Evolutionary conservation across 192 early-diverging fungal species (phyloP), one percentile per base, ranked within the genome.

Genomic region (Coemansia furcata): DNA sequence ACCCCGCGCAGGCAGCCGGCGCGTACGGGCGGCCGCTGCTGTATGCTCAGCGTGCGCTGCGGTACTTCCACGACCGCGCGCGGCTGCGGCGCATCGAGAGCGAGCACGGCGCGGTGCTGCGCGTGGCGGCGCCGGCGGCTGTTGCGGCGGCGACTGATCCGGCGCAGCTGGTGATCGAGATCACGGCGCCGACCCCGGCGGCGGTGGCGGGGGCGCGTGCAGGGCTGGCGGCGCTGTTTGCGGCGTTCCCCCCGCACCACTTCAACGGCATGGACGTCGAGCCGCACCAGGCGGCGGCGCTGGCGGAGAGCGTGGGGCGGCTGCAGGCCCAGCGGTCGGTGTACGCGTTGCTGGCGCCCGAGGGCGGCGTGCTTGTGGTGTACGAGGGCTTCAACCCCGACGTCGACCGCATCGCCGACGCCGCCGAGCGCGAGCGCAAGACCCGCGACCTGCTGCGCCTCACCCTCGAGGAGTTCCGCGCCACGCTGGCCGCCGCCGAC

Each of bases 81-180:
- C 86, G 86, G 60, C 79, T 96, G 49, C 87, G 87, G 55, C 86
- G 89, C 76, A 90, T 97, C 68, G 95, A 98, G 73, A 78, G 86
- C 43, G 89, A 89, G 39, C 73, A 83, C 30, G 85, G 84, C 17
- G 86, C 88, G 2, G 69, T 83, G 63, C 86, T 94, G 71, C 80
- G 74, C 35, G 78, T 86, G 15, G 87, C 89, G 3, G 66, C 86
- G 38, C 69, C 46, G 4, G 73, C 73, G 1, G 85, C 78, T 10
- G 60, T 61, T 14, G 44, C 82, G 3, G 14, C 54, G 3, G 80
- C 80, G 4, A 49, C 65, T 4, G 77, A 85, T 32, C 77, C 85
- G 3, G 72, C 70, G 12, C 83, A 87, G 21, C 69, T 91, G 29
- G 63, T 40, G 21, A 76, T 93, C 39, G 95, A 97, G 83, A 83